Evolutionary conservation across 768 basidiomycete genomes (phyloP).

Genomic region (Collybia sordida): DNA sequence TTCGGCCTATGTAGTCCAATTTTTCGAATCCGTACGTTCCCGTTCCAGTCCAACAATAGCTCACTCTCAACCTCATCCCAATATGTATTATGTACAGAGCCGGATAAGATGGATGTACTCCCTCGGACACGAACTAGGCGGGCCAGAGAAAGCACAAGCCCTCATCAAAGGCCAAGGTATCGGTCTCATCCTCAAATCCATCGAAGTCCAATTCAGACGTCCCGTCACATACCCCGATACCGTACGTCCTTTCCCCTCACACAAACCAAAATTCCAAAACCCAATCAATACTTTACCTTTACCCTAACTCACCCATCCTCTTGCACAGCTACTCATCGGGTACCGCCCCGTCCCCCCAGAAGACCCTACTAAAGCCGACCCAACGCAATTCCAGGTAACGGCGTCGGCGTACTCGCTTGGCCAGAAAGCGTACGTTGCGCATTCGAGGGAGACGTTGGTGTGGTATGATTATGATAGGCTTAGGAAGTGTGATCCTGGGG

Average conservation of each 20-base stretch:
- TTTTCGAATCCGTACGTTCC: conserved; percentile 62
- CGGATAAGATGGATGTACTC: conserved; percentile 68
- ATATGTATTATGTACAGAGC: conserved; percentile 48
- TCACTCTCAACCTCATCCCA: too few relatives aligned
- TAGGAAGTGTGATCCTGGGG: conserved; percentile 62
- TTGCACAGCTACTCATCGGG: conserved; percentile 58
- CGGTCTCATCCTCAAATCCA: conserved; percentile 74
- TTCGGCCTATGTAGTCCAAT: conserved; percentile 64
- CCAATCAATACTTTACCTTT: not conserved
- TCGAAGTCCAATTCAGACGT: conserved; percentile 63
- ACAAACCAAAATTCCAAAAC: not conserved
- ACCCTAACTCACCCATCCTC: conserved; percentile 22
- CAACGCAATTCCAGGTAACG: conserved; percentile 46
- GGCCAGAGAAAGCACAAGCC: conserved; percentile 48
- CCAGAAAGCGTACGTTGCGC: conserved; percentile 63
- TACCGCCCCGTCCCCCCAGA: conserved; percentile 46
- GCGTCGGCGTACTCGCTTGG: conserved; percentile 63
- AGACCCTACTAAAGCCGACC: conserved; percentile 21
- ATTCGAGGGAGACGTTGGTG: conserved; percentile 62
- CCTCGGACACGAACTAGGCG: conserved; percentile 60
- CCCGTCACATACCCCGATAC: conserved; percentile 81
- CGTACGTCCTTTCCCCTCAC: conserved; percentile 35
- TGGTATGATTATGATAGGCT: conserved; percentile 79
- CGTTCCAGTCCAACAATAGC: too few relatives aligned
- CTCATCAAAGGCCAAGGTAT: conserved; percentile 65